Evolutionary conservation across 1,284 basidiomycete species (phyloP).

Genomic region (Chondrostereum purpureum): DNA sequence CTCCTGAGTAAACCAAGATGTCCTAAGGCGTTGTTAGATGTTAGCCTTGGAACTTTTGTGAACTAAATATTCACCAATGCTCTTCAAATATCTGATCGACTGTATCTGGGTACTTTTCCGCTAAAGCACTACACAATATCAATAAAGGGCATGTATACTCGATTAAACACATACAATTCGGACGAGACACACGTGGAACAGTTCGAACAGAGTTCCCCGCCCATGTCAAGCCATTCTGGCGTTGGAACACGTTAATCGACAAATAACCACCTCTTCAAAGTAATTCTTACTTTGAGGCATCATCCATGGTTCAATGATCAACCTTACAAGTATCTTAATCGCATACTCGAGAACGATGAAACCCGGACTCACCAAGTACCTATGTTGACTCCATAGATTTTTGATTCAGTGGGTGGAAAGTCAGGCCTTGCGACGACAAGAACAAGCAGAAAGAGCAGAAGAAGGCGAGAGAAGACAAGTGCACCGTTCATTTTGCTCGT

Average conservation of each 20-base stretch:
- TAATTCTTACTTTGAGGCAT: constrained; percentile 34
- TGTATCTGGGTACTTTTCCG: constrained; percentile 38
- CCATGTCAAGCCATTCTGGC: constrained; percentile 34
- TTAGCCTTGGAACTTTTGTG: background rate
- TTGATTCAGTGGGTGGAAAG: too few species aligned
- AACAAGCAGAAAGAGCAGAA: too few species aligned
- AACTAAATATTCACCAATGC: constrained; percentile 53
- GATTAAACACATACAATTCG: background rate
- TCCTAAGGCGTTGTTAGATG: background rate
- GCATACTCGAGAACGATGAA: background rate
- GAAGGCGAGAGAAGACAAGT: too few species aligned
- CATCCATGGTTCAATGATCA: constrained; percentile 52
- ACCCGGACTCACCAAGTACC: constrained; percentile 45
- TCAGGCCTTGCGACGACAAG: too few species aligned
- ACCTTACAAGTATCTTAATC: background rate
- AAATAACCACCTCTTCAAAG: constrained; percentile 57
- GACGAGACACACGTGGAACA: constrained; percentile 1
- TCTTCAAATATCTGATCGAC: constrained; percentile 58
- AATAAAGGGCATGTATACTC: background rate
- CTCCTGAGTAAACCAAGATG: constrained; percentile 57
- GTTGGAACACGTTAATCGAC: constrained; percentile 41
- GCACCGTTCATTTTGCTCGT: too few species aligned
- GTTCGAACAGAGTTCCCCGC: background rate
- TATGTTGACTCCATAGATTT: constrained; percentile 41
- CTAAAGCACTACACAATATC: constrained; percentile 25